phyloP scores from a whole-genome alignment of 805 yeast genomes.

The Ogataea wickerhamii region DNA sequence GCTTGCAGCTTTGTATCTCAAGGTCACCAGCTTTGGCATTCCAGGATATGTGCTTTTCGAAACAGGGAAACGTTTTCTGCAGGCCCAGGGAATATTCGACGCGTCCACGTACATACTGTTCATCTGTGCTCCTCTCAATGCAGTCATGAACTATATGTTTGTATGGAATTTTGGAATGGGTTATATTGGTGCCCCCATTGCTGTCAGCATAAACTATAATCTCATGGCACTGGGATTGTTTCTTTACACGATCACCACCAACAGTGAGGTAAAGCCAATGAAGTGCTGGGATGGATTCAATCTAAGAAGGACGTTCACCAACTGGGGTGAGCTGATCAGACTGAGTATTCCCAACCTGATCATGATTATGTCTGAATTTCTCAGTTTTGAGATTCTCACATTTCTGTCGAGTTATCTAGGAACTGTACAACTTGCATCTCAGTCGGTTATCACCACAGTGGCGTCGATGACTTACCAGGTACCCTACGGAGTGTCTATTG shows the following conservation, averaged over 20 bases:
- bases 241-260: slow-evolving; percentile 45
- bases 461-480: slow-evolving; percentile 67
- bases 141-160: slow-evolving; percentile 54
- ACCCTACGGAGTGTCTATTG: slow-evolving; percentile 73
- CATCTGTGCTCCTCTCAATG: slow-evolving; percentile 52
- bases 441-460: slow-evolving; percentile 65
- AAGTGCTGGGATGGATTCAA: slow-evolving; percentile 37
- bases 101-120: slow-evolving; percentile 51
- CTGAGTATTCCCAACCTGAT: slow-evolving; percentile 71
- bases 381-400: slow-evolving; percentile 74
- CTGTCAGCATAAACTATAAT: slow-evolving; percentile 69
- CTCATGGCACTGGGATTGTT: slow-evolving; percentile 59
- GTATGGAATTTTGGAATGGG: slow-evolving; percentile 73
- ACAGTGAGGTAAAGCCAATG: slow-evolving; percentile 34
- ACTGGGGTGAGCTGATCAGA: slow-evolving; percentile 62
- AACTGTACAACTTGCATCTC: slow-evolving; percentile 61
- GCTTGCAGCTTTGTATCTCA: slow-evolving; percentile 58
- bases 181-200: slow-evolving; percentile 72
- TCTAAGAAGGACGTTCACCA: slow-evolving; percentile 37
- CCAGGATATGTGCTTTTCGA: slow-evolving; percentile 70
- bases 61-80: slow-evolving; percentile 68
- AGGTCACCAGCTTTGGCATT: slow-evolving; percentile 55
- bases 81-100: slow-evolving; percentile 59
- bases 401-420: slow-evolving; percentile 67
- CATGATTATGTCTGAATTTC: slow-evolving; percentile 76